Evolutionary conservation across 768 basidiomycete species (phyloP).

Genomic region (Collybiopsis confluens): DNA sequence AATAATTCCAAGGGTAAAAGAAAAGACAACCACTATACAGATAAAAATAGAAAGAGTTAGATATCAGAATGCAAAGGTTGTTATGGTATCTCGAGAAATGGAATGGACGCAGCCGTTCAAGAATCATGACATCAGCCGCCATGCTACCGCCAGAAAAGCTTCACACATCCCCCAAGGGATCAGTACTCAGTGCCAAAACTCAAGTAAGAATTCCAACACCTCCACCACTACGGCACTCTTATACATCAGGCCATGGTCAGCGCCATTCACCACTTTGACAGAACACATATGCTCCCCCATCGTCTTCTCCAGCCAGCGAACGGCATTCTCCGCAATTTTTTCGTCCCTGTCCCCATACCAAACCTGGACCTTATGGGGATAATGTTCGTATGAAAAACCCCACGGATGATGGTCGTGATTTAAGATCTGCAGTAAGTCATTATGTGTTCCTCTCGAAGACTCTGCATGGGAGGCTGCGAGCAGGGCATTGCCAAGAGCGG

Average conservation of each 20-base stretch:
- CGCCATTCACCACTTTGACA: constrained; percentile 80
- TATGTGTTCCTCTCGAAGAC: constrained; percentile 85
- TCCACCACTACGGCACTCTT: constrained; percentile 83
- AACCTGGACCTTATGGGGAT: constrained; percentile 72
- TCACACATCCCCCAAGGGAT: not conserved
- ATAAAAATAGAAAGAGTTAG: no score
- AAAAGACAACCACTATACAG: not conserved
- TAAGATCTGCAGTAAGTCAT: constrained; percentile 87
- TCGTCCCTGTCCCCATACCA: constrained; percentile 96
- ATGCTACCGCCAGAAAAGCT: constrained; percentile 16
- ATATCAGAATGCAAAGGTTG: constrained; percentile 5
- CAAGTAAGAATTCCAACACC: constrained; percentile 66
- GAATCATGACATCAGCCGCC: constrained; percentile 1
- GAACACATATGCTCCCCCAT: constrained; percentile 74
- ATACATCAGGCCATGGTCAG: constrained; percentile 93
- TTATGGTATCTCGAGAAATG: not conserved
- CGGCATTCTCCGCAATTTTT: constrained; percentile 85
- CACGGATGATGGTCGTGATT: constrained; percentile 85
- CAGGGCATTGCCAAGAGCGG: constrained; percentile 81
- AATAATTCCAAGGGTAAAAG: not conserved
- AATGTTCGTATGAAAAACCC: constrained; percentile 85
- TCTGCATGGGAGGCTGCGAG: constrained; percentile 95
- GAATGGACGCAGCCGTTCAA: not conserved
- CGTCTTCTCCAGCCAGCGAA: constrained; percentile 87
- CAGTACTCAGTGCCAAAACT: constrained; percentile 46